phyloP scores from a whole-genome alignment of 208 protist species.

The Acanthamoeba triangularis region DNA sequence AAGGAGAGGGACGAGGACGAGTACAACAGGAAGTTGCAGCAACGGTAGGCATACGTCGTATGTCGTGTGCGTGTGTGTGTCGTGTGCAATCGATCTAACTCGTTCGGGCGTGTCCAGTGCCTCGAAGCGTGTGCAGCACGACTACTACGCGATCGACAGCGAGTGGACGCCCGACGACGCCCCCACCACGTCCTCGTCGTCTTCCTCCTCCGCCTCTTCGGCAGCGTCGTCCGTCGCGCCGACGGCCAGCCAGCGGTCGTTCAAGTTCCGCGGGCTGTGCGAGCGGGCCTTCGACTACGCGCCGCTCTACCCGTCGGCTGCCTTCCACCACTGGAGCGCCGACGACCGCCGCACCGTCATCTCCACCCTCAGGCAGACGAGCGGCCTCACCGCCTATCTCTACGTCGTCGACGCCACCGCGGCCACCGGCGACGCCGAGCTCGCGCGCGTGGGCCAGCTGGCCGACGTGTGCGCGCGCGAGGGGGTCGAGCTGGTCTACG shows the following conservation, averaged over 20 bases:
- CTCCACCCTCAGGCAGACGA: background rate
- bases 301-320: background rate
- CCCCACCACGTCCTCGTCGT: background rate
- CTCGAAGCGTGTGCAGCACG: slow-evolving; percentile 59
- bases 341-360: background rate
- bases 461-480: background rate
- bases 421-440: background rate
- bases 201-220: background rate
- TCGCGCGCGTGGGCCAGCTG: background rate
- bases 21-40: slow-evolving; percentile 10
- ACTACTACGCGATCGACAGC: slow-evolving; percentile 43
- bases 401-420: slow-evolving; percentile 13
- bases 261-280: slow-evolving; percentile 55
- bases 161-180: slow-evolving; percentile 29
- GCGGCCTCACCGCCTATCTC: slow-evolving; percentile 17
- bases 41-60: background rate
- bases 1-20: background rate
- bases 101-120: background rate
- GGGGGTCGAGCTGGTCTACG: slow-evolving; percentile 48
- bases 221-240: background rate
- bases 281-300: slow-evolving; percentile 6
- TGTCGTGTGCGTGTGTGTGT: background rate
- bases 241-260: background rate
- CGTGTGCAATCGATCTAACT: background rate
- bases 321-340: slow-evolving; percentile 2